Evolutionary conservation across 73 alveolate species (phyloP), one percentile per base, ranked within the genome.

Genomic region (Stentor coeruleus): DNA sequence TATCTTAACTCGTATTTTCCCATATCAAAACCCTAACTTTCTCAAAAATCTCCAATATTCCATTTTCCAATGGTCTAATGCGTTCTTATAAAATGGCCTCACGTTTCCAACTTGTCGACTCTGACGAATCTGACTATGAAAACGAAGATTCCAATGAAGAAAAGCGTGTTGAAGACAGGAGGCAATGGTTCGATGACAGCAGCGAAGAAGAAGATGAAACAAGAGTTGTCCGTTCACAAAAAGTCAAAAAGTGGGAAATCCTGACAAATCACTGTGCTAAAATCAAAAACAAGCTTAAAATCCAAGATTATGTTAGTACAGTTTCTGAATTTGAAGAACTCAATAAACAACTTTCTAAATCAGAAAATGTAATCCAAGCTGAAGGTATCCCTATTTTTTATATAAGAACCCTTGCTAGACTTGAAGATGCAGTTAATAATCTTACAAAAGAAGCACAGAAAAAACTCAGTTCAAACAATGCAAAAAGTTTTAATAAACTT

Each of bases 291-390:
- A 89, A 88, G 75, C 39, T 88, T 15, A 88, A 66, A 76, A 88
- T 85, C 77, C 74, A 72, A 39, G 94, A 88, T 85, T 88, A 59
- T 85, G 41, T 36, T 39, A 39, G 77, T 3, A 38, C 79, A 2
- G 37, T 38, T 76, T 26, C 84, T n/a, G 94, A 88, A 79, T 88
- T 59, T 49, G 94, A 88, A 14, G 77, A 49, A n/a, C 49, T 88
- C 59, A 1, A 35, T 0, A 81, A 84, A 83, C 89, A 88, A 76
- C 3, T 85, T 0, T 84, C 77, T 3, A 86, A 72, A 36, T 79
- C 76, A 11, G 14, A 15, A 35, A 57, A 59, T 26, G 39, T 35
- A 4, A 55, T 26, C 20, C 28, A 28, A 11, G 84, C 81, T 0
- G 77, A 6, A 14, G 87, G 76, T 35, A 35, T 31, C 35, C 59